phyloP scores from a whole-genome alignment of 192 early-diverging fungal species.

The Phycomyces nitens region DNA sequence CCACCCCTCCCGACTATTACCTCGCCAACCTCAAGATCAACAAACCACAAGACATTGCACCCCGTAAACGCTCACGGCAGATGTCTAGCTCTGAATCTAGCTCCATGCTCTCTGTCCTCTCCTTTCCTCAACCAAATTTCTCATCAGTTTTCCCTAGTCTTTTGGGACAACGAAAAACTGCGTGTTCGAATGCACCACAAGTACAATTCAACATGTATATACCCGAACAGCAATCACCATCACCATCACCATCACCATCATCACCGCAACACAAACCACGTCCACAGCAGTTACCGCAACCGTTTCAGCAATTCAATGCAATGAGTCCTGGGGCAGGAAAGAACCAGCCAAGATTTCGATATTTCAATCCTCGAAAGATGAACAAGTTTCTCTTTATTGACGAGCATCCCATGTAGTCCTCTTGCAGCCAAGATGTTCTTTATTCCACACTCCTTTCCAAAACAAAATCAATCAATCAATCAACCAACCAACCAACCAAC shows the following conservation, averaged over 20 bases:
- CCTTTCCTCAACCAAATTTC: constrained; percentile 10
- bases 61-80: neutral
- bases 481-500: no score
- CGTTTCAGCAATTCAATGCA: neutral
- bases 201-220: constrained; percentile 7
- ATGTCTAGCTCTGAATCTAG: neutral
- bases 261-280: neutral
- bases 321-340: constrained; percentile 8
- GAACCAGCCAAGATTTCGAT: constrained; percentile 33
- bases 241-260: neutral
- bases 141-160: neutral
- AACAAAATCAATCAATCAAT: no score
- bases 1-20: constrained; percentile 8
- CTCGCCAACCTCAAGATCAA: constrained; percentile 1
- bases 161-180: neutral
- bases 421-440: no score
- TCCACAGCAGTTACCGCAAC: neutral
- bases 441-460: neutral
- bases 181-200: neutral
- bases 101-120: constrained; percentile 10
- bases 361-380: constrained; percentile 37
- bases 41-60: neutral
- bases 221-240: constrained; percentile 10
- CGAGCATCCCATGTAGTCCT: constrained; percentile 25
- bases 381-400: constrained; percentile 42